Percentiles rank a stretch among this genome's conserved stretches.
Conservation (phyloP, 2,329 filamentous ascomycete species). For the Apiospora pterosperma region DNA sequence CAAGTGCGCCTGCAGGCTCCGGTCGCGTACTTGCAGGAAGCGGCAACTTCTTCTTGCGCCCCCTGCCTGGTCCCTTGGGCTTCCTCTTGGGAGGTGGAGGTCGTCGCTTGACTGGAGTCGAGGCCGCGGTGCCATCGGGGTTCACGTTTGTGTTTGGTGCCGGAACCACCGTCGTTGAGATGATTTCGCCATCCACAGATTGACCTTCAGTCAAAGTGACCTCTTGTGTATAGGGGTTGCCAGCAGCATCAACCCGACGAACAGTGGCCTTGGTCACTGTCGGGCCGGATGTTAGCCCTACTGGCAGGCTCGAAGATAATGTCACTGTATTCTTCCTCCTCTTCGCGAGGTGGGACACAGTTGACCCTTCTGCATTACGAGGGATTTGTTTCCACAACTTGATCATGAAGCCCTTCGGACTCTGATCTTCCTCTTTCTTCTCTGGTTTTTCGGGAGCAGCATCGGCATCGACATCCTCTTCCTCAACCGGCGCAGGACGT, state of each 20-base stretch:
- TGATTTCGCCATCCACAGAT: conserved; percentile 76
- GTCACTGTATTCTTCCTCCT: conserved; percentile 60
- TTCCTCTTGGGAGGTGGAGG: conserved; percentile 79
- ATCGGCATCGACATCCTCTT: conserved; percentile 55
- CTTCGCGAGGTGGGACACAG: conserved; percentile 56
- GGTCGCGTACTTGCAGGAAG: conserved; percentile 29
- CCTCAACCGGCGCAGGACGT: conserved; percentile 59
- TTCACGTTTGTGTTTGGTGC: conserved; percentile 52
- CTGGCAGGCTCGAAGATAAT: conserved; percentile 48
- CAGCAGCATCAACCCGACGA: conserved; percentile 70
- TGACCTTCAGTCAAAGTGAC: conserved; percentile 79
- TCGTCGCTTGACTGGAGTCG: conserved; percentile 51
- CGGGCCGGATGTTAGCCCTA: conserved; percentile 42
- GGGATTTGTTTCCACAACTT: conserved; percentile 61
- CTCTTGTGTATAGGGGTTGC: conserved; percentile 81
- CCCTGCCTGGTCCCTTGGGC: conserved; percentile 73
- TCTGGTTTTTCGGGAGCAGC: conserved; percentile 48
- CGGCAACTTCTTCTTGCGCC: conserved; percentile 68
- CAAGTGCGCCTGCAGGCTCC: conserved; percentile 32
- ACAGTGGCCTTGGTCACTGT: conserved; percentile 77
- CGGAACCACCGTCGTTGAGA: conserved; percentile 54
- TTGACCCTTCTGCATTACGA: conserved; percentile 51
- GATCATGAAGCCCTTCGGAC: conserved; percentile 49
- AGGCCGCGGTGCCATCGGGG: conserved; percentile 48
- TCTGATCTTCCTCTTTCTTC: conserved; percentile 62